Percentiles rank a stretch among this genome's conserved stretches.
These are phyloP conservation scores for Penicillium sp. DNA, from an alignment of 2,329 filamentous ascomycete species.

Conservation along the genomic window DNA sequence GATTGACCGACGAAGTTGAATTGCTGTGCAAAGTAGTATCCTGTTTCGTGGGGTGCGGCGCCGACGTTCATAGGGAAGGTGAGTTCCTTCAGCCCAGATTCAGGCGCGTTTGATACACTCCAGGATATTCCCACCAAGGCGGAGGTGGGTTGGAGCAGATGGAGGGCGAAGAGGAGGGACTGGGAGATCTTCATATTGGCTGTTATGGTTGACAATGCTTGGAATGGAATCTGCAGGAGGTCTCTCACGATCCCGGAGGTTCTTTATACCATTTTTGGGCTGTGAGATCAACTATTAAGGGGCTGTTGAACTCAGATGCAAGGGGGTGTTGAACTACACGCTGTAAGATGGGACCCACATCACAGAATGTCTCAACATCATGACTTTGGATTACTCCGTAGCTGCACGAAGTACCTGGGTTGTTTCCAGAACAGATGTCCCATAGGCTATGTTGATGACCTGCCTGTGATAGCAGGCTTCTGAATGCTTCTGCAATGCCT, in stretches of 20 bases:
- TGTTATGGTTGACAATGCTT: too few species aligned
- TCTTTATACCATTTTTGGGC: background rate
- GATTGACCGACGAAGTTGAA: conserved; percentile 24
- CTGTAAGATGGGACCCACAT: background rate
- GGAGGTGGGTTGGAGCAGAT: conserved; percentile 6
- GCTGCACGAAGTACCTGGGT: too few species aligned
- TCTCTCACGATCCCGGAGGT: too few species aligned
- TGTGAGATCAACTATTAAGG: background rate
- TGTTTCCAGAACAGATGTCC: too few species aligned
- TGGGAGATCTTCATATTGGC: conserved; percentile 10
- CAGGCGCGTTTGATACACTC: conserved; percentile 13
- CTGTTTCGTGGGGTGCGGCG: conserved; percentile 20
- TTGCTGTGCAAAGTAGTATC: conserved; percentile 35
- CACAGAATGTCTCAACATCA: background rate
- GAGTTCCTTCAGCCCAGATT: conserved; percentile 22
- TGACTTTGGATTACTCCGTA: background rate
- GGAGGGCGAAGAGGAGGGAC: conserved; percentile 10
- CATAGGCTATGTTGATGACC: too few species aligned
- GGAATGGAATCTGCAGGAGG: too few species aligned
- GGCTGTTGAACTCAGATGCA: too few species aligned
- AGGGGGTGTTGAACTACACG: too few species aligned
- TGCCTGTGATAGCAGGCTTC: background rate
- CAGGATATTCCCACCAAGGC: conserved; percentile 19
- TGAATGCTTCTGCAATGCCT: too few species aligned
- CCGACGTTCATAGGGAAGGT: conserved; percentile 26